Percentiles rank a stretch among this genome's conserved stretches.
phyloP scores from a whole-genome alignment of 352 stramenopile genomes.

The Phytophthora tubulina region DNA sequence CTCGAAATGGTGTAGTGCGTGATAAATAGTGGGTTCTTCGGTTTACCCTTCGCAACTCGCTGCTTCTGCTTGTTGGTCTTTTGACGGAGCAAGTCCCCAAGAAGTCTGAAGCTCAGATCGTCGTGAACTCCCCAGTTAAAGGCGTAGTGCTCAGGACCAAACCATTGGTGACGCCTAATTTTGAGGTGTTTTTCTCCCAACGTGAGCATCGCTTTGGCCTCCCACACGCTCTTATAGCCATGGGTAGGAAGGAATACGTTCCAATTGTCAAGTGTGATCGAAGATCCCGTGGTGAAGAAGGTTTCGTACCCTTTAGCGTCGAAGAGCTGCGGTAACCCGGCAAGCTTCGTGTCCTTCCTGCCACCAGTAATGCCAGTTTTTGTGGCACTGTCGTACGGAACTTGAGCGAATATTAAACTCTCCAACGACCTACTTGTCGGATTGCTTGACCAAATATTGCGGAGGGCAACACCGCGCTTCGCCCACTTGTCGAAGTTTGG shows the following conservation, averaged over 20 bases:
- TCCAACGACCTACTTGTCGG: slow-evolving; percentile 68
- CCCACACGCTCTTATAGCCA: slow-evolving; percentile 55
- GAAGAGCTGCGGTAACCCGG: slow-evolving; percentile 64
- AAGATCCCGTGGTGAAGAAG: slow-evolving; percentile 59
- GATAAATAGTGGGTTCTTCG: slow-evolving; percentile 57
- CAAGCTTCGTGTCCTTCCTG: slow-evolving; percentile 40
- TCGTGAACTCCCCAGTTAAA: slow-evolving; percentile 61
- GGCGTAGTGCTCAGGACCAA: slow-evolving; percentile 16
- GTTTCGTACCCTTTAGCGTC: slow-evolving; percentile 62
- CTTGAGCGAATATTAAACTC: slow-evolving; percentile 64
- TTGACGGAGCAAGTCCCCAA: slow-evolving; percentile 55
- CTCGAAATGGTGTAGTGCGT: slow-evolving; percentile 72
- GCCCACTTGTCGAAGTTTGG: slow-evolving; percentile 63
- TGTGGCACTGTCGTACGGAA: slow-evolving; percentile 62
- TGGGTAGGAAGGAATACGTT: slow-evolving; percentile 61
- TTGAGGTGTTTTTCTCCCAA: slow-evolving; percentile 48
- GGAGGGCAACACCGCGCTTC: slow-evolving; percentile 57
- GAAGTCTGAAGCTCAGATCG: slow-evolving; percentile 53
- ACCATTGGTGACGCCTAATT: slow-evolving; percentile 49
- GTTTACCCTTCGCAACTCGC: slow-evolving; percentile 21
- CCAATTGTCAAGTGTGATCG: slow-evolving; percentile 54
- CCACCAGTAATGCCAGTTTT: slow-evolving; percentile 54
- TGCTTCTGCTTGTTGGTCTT: slow-evolving; percentile 44
- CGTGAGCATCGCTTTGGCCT: slow-evolving; percentile 42
- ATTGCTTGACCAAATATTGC: slow-evolving; percentile 68